phyloP scores from a whole-genome alignment of 2,329 filamentous ascomycete species.

The Elsinoe arachidis region DNA sequence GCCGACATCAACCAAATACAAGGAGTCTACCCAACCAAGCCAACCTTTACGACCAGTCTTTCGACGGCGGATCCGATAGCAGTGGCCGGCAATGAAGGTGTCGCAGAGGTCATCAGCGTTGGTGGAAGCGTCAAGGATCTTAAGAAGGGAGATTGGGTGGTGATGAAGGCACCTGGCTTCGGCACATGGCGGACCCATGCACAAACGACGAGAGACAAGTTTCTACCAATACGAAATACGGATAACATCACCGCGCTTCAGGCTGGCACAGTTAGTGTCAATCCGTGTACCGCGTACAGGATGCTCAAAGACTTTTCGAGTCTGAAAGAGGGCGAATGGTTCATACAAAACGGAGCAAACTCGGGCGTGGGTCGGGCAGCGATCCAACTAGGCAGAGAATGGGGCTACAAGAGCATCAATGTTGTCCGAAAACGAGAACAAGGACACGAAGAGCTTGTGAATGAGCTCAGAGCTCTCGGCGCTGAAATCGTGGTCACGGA shows the following conservation, averaged over 20 bases:
- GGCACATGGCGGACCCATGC: slow-evolving; percentile 95
- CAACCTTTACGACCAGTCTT: slow-evolving; percentile 64
- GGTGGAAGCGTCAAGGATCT: slow-evolving; percentile 56
- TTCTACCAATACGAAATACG: slow-evolving; percentile 63
- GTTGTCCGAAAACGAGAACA: slow-evolving; percentile 67
- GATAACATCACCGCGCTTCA: slow-evolving; percentile 65
- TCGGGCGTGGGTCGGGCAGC: slow-evolving; percentile 84
- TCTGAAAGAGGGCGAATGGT: slow-evolving; percentile 70
- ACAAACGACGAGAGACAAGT: slow-evolving; percentile 48
- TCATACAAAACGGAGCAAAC: slow-evolving; percentile 95
- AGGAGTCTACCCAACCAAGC: slow-evolving; percentile 85
- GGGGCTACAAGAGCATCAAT: slow-evolving; percentile 88
- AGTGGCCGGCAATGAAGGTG: slow-evolving; percentile 82
- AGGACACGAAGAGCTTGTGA: slow-evolving; percentile 56
- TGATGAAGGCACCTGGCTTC: slow-evolving; percentile 72
- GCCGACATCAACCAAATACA: slow-evolving; percentile 98
- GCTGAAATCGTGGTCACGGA: slow-evolving; percentile 57
- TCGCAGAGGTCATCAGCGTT: slow-evolving; percentile 74
- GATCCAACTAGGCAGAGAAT: slow-evolving; percentile 76
- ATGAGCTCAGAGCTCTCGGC: slow-evolving; percentile 53
- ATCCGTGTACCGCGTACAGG: slow-evolving; percentile 88
- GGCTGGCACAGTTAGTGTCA: slow-evolving; percentile 80
- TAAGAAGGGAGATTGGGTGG: slow-evolving; percentile 80
- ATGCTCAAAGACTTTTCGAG: slow-evolving; percentile 76
- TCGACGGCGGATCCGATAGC: slow-evolving; percentile 69